Evolutionary conservation across 2,329 filamentous ascomycete species (phyloP).

Genomic region (Aspergillus neoniger): DNA sequence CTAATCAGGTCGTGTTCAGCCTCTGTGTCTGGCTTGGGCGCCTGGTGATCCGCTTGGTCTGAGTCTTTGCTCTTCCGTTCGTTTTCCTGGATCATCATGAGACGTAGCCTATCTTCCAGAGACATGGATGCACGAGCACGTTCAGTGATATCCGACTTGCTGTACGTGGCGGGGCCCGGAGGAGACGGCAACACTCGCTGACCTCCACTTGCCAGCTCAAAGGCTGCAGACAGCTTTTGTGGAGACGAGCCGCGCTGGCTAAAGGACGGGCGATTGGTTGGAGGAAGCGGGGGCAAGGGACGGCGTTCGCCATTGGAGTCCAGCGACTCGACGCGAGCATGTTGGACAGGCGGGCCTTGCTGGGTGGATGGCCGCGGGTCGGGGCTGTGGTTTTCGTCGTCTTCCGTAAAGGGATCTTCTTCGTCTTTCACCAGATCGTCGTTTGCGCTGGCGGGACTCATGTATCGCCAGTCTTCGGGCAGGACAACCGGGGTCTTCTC

Average conservation of each 20-base stretch:
- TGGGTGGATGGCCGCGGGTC: conserved; percentile 53
- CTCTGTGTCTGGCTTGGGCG: background rate
- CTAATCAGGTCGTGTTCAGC: background rate
- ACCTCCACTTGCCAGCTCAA: conserved; percentile 68
- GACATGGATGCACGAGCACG: conserved; percentile 77
- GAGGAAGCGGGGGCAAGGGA: conserved; percentile 83
- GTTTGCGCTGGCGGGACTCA: conserved; percentile 66
- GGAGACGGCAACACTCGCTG: conserved; percentile 72
- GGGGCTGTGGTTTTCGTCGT: conserved; percentile 67
- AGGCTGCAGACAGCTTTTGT: conserved; percentile 66
- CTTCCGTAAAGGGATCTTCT: conserved; percentile 67
- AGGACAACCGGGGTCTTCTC: conserved; percentile 98
- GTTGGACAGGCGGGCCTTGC: conserved; percentile 33
- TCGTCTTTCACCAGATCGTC: conserved; percentile 55
- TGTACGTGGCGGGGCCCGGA: conserved; percentile 65
- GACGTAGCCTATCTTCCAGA: conserved; percentile 78
- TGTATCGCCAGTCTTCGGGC: conserved; percentile 89
- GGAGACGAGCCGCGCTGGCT: conserved; percentile 58
- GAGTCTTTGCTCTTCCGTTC: conserved; percentile 44
- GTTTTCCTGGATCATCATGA: conserved; percentile 81
- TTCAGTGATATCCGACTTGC: conserved; percentile 76
- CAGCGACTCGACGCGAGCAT: conserved; percentile 69
- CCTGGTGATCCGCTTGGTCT: background rate
- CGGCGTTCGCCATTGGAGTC: conserved; percentile 79
- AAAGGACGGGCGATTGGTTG: conserved; percentile 35